phyloP scores from a whole-genome alignment of 768 basidiomycete genomes.

The Psilocybe cubensis region DNA sequence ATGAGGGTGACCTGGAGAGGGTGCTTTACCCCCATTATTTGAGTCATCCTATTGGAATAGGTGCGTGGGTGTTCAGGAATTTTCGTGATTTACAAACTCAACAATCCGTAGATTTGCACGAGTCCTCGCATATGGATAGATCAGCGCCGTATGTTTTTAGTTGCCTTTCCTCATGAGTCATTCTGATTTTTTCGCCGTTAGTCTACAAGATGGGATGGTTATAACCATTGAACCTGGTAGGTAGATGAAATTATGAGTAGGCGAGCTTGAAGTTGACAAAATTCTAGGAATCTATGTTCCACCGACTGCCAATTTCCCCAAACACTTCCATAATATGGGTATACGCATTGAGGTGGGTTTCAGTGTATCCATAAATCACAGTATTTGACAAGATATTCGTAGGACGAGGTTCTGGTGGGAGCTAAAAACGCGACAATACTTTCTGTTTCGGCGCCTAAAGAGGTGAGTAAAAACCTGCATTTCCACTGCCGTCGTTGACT shows the following conservation, averaged over 20 bases:
- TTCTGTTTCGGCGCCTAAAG: conserved; percentile 79
- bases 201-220: conserved; percentile 85
- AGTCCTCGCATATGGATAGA: conserved; percentile 68
- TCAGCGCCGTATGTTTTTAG: conserved; percentile 48
- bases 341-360: conserved; percentile 82
- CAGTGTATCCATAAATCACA: neutral
- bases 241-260: conserved; percentile 6
- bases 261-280: neutral
- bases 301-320: conserved; percentile 75
- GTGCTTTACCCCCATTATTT: conserved; percentile 92
- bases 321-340: conserved; percentile 87
- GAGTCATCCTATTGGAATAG: conserved; percentile 88
- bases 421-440: conserved; percentile 64
- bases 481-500: neutral
- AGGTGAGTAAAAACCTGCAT: conserved; percentile 47
- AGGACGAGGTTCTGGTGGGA: conserved; percentile 79
- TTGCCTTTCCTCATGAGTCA: neutral
- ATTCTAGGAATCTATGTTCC: conserved; percentile 85
- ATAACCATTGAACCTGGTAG: conserved; percentile 89
- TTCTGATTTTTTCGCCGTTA: conserved; percentile 28
- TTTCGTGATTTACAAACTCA: conserved; percentile 3
- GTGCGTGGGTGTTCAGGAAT: conserved; percentile 1
- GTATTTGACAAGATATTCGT: neutral
- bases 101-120: conserved; percentile 75
- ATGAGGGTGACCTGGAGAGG: conserved; percentile 63